A percentile compares a stretch with the other conserved stretches of the same genome.
phyloP scores from a whole-genome alignment of 2,329 filamentous ascomycete species.

The Mycosphaerelloides madeirae region DNA sequence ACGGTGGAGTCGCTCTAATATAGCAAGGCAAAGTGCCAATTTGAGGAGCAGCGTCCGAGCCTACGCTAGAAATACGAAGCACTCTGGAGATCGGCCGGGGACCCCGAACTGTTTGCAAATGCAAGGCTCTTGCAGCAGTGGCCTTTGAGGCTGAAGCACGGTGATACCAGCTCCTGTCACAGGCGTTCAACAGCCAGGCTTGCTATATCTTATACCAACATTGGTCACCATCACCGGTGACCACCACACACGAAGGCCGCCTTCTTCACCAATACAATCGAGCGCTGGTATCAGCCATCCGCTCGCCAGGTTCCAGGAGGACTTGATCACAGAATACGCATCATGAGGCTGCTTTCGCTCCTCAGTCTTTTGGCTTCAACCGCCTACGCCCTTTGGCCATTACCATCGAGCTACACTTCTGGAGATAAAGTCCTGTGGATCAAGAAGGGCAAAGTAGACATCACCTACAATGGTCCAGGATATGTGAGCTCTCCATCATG shows the following conservation, averaged over 20 bases:
- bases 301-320: no score
- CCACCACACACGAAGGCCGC: no score
- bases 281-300: no score
- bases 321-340: background rate
- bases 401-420: constrained; percentile 36
- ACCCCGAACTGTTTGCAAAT: background rate
- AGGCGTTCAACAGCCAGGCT: background rate
- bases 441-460: constrained; percentile 31
- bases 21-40: no score
- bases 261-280: no score
- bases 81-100: no score
- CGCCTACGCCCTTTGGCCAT: constrained; percentile 41
- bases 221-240: no score
- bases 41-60: no score
- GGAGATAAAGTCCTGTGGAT: constrained; percentile 42
- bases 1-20: no score
- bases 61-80: no score
- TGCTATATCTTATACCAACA: no score
- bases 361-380: constrained; percentile 8
- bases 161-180: background rate
- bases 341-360: background rate
- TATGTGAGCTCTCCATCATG: constrained; percentile 16
- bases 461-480: constrained; percentile 33
- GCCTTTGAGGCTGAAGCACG: background rate
- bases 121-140: background rate